phyloP scores from a whole-genome alignment of 2,329 filamentous ascomycete species.

The Fusarium nisikadoi region DNA sequence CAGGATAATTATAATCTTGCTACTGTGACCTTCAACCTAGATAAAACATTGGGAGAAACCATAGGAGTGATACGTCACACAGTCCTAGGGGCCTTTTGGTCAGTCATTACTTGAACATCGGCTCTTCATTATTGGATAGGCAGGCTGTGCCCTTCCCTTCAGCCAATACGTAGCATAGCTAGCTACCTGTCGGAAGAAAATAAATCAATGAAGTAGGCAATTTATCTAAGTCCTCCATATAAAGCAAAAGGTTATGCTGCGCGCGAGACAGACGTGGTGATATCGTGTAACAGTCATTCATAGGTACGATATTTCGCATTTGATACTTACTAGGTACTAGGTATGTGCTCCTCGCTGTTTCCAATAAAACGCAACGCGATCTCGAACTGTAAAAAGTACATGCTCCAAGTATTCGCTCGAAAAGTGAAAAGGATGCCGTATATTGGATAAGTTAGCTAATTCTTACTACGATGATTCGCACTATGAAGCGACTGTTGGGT shows the following conservation, averaged over 20 bases:
- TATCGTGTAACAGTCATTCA: not conserved
- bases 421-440: slow-evolving; percentile 18
- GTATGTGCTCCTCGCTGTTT: not conserved
- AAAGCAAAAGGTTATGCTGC: not conserved
- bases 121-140: not conserved
- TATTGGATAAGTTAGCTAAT: not conserved
- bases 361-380: slow-evolving; percentile 21
- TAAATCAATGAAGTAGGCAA: not conserved
- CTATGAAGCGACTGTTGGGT: not conserved
- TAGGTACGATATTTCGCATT: not conserved
- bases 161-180: not conserved
- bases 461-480: not conserved
- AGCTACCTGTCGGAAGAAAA: not conserved
- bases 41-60: not conserved
- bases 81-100: not conserved
- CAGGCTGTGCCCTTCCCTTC: not conserved
- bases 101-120: not conserved
- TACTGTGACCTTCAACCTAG: not conserved
- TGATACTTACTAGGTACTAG: not conserved
- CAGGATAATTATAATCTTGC: not conserved
- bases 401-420: slow-evolving; percentile 18
- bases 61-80: not conserved
- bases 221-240: not conserved
- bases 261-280: not conserved
- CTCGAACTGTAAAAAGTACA: not conserved